Percentiles rank a stretch among this genome's conserved stretches.
These are phyloP conservation scores for Cyclotella baltica DNA, from an alignment of 108 stramenopile species.

Conservation along the genomic window DNA sequence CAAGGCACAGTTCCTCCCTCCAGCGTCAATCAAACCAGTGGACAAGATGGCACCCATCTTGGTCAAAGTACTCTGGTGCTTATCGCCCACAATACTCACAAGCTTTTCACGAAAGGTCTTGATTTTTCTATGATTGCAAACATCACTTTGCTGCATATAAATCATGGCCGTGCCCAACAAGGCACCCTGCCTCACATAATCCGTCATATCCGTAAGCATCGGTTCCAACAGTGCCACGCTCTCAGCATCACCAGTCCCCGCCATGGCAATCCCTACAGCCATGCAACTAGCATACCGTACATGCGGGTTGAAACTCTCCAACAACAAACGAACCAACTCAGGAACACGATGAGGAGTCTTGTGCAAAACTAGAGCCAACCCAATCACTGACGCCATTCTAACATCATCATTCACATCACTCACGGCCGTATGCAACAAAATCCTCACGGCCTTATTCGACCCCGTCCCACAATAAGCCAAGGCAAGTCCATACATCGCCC, in stretches of 20 bases:
- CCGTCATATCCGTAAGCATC: conserved; percentile 98
- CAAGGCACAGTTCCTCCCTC: conserved; percentile 95
- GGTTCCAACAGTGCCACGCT: conserved; percentile 97
- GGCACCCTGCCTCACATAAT: conserved; percentile 99
- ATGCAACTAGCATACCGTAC: conserved; percentile 99
- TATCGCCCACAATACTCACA: conserved; percentile 78
- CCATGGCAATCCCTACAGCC: conserved; percentile 99
- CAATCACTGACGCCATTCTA: conserved; percentile 97
- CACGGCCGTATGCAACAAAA: conserved; percentile 97
- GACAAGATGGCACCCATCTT: conserved; percentile 99
- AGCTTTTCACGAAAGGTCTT: conserved; percentile 92
- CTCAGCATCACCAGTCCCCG: conserved; percentile 93
- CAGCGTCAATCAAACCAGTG: conserved; percentile 97
- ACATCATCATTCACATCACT: conserved; percentile 99
- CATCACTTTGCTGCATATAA: conserved; percentile 96
- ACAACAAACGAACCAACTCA: conserved; percentile 89
- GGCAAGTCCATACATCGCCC: conserved; percentile 97
- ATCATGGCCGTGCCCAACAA: conserved; percentile 97
- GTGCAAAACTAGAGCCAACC: conserved; percentile 97
- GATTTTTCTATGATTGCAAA: conserved; percentile 77
- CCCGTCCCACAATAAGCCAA: conserved; percentile 98
- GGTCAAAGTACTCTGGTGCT: conserved; percentile 96
- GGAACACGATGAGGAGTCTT: conserved; percentile 96
- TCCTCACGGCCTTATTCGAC: conserved; percentile 95
- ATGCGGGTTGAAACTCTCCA: conserved; percentile 99